Conservation (phyloP, 768 basidiomycete genomes). For the Agaricus sinodeliciosus region DNA sequence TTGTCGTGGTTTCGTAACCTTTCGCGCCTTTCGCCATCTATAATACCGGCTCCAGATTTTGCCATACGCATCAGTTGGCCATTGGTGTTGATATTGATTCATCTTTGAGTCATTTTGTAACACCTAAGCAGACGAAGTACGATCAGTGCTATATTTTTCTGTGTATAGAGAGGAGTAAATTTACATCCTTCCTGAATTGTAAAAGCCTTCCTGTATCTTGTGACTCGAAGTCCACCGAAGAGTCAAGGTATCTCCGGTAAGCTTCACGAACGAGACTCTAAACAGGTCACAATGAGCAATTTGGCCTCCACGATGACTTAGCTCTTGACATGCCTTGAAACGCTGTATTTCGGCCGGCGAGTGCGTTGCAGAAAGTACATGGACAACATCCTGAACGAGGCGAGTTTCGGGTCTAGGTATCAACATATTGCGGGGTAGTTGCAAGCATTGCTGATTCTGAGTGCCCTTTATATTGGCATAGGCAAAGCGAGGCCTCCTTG, state of each 20-base stretch:
- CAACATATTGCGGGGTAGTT: neutral
- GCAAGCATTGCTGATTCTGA: neutral
- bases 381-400: neutral
- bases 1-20: neutral
- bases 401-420: neutral
- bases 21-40: neutral
- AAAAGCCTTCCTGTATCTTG: neutral
- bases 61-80: constrained; percentile 7
- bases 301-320: neutral
- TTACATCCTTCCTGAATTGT: neutral
- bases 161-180: neutral
- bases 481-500: neutral
- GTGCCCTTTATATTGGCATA: neutral
- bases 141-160: neutral
- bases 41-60: neutral
- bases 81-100: neutral
- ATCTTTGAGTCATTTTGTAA: neutral
- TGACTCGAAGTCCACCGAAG: neutral
- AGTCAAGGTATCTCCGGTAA: neutral
- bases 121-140: neutral
- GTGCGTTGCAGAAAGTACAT: neutral
- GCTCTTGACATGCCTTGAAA: neutral
- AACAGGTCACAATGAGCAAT: neutral
- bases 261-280: neutral
- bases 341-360: neutral